Evolutionary conservation across 2,329 filamentous ascomycete genomes (phyloP).

Genomic region (Aspergillus sp.): DNA sequence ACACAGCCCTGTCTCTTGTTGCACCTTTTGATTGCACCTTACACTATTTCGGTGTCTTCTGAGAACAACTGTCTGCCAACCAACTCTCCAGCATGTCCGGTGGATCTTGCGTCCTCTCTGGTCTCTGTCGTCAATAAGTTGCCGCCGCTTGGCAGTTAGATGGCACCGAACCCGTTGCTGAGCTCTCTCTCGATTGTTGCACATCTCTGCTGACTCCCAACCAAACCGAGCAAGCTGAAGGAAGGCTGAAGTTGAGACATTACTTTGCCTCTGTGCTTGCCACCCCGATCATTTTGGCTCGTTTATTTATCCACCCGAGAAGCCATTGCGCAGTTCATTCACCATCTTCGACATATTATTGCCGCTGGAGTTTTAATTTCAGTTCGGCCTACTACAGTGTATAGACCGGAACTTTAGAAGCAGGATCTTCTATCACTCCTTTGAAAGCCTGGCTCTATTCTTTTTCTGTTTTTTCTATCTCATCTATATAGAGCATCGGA

Average conservation of each 20-base stretch:
- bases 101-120: slow-evolving; percentile 17
- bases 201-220: slow-evolving; percentile 13
- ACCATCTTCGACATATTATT: neutral
- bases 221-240: neutral
- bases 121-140: slow-evolving; percentile 22
- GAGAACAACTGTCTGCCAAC: neutral
- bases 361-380: too few relatives aligned
- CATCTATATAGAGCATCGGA: slow-evolving; percentile 4
- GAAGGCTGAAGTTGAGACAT: neutral
- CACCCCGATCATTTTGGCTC: slow-evolving; percentile 2
- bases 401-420: slow-evolving; percentile 15
- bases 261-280: slow-evolving; percentile 1
- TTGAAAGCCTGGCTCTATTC: neutral
- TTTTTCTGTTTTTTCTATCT: neutral
- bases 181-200: slow-evolving; percentile 16
- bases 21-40: slow-evolving; percentile 6
- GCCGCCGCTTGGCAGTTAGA: slow-evolving; percentile 23
- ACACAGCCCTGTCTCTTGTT: slow-evolving; percentile 13
- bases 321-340: slow-evolving; percentile 1
- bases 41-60: neutral
- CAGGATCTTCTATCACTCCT: slow-evolving; percentile 21
- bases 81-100: slow-evolving; percentile 19
- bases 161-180: slow-evolving; percentile 20
- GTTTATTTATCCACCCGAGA: neutral
- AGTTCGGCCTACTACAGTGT: neutral